Conservation (phyloP, 805 yeast species). For the Candida sonorensis region DNA sequence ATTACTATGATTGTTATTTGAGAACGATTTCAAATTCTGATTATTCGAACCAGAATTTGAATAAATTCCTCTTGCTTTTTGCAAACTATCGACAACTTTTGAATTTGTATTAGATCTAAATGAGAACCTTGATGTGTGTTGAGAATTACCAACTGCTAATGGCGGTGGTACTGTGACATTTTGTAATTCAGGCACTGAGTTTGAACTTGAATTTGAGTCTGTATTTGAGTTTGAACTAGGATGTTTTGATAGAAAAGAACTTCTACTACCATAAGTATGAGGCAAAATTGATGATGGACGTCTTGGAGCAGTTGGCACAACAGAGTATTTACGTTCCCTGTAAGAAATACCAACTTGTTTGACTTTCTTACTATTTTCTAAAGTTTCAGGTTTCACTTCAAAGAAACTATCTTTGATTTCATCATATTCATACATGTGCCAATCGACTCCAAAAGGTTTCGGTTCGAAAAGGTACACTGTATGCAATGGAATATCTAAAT, state of each 20-base stretch:
- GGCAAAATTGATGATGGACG: constrained; percentile 7
- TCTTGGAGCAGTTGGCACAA: constrained; percentile 69
- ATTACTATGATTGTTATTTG: too few relatives aligned
- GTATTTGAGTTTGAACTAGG: background rate
- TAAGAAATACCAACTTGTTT: constrained; percentile 66
- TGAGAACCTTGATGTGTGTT: constrained; percentile 5
- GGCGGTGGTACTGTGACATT: too few relatives aligned
- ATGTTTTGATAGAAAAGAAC: too few relatives aligned
- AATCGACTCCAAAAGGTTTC: constrained; percentile 93
- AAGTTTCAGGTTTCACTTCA: constrained; percentile 40
- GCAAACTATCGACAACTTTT: constrained; percentile 10
- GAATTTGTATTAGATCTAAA: constrained; percentile 9
- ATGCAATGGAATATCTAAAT: constrained; percentile 88
- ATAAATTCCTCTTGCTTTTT: constrained; percentile 20
- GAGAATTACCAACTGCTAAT: background rate
- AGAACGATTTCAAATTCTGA: too few relatives aligned
- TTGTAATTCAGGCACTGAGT: too few relatives aligned
- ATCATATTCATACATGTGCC: constrained; percentile 83
- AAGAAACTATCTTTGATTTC: constrained; percentile 73
- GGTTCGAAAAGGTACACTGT: constrained; percentile 86
- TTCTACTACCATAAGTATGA: constrained; percentile 2
- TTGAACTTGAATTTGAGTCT: background rate
- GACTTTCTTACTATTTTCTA: constrained; percentile 51
- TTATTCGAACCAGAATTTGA: too few relatives aligned
- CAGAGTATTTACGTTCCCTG: constrained; percentile 63